phyloP scores from a whole-genome alignment of 2,329 filamentous ascomycete species.

The Alternaria novae-zelandiae region DNA sequence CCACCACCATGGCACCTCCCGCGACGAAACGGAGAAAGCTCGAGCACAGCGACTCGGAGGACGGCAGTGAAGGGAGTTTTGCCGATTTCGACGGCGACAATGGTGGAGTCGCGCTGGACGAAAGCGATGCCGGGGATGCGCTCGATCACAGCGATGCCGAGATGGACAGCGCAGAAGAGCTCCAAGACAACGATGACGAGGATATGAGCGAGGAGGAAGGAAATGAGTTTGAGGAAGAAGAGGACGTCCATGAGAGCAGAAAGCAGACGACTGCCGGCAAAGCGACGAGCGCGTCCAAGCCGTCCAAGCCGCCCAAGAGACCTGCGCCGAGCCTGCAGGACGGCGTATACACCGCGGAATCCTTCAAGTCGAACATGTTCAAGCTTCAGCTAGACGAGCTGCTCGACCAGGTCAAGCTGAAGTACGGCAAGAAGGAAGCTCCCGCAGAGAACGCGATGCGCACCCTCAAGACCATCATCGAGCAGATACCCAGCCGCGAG shows the following conservation, averaged over 20 bases:
- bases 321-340: conserved; percentile 36
- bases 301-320: conserved; percentile 27
- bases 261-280: conserved; percentile 11
- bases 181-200: conserved; percentile 12
- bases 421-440: conserved; percentile 63
- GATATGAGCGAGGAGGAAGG: conserved; percentile 20
- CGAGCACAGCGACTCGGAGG: conserved; percentile 46
- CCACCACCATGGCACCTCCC: conserved; percentile 42
- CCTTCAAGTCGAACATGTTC: conserved; percentile 72
- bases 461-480: conserved; percentile 49
- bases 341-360: conserved; percentile 57
- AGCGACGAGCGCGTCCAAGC: conserved; percentile 18
- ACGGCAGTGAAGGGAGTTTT: conserved; percentile 33
- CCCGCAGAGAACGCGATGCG: conserved; percentile 55
- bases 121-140: conserved; percentile 20
- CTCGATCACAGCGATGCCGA: conserved; percentile 13
- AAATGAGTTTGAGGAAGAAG: conserved; percentile 15
- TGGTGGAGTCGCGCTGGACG: conserved; percentile 21
- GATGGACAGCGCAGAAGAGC: conserved; percentile 18
- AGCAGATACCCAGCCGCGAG: conserved; percentile 60
- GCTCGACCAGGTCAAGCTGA: conserved; percentile 62
- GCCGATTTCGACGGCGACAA: conserved; percentile 27
- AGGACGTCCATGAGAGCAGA: conserved; percentile 14
- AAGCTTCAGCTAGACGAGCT: conserved; percentile 72
- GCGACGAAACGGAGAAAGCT: conserved; percentile 57